These are phyloP conservation scores for Metschnikowia santaceciliae DNA, from an alignment of 805 yeast genomes.

Conservation along the genomic window DNA sequence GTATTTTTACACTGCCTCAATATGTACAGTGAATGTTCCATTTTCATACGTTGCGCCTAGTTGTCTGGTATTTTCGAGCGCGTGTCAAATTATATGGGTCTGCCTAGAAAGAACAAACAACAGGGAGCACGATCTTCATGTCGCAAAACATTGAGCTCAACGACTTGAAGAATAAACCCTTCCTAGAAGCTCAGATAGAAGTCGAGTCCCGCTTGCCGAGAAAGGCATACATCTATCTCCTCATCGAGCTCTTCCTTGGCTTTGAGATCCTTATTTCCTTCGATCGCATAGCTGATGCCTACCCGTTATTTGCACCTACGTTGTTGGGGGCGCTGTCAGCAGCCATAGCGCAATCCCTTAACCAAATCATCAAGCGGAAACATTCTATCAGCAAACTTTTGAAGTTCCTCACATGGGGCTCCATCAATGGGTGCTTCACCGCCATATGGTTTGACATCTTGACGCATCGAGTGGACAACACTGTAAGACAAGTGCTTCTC, in stretches of 20 bases:
- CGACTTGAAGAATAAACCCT: constrained; percentile 17
- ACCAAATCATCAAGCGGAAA: constrained; percentile 31
- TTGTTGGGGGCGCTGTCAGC: constrained; percentile 39
- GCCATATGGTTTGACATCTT: constrained; percentile 53
- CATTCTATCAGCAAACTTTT: constrained; percentile 27
- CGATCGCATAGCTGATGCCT: constrained; percentile 17
- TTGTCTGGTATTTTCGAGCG: neutral
- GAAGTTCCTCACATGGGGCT: constrained; percentile 60
- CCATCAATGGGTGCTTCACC: constrained; percentile 52
- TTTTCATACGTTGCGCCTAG: neutral
- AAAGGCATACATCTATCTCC: constrained; percentile 18
- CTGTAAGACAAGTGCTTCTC: constrained; percentile 37
- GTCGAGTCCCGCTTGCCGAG: constrained; percentile 3
- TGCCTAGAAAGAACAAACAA: neutral
- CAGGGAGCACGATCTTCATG: constrained; percentile 6
- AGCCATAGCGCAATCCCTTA: constrained; percentile 39
- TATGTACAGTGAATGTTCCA: neutral
- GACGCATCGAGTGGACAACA: constrained; percentile 31
- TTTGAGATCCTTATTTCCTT: constrained; percentile 29
- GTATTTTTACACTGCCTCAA: no score
- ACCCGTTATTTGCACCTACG: constrained; percentile 34
- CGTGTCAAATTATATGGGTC: neutral
- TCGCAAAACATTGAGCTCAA: constrained; percentile 15
- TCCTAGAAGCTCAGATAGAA: constrained; percentile 11
- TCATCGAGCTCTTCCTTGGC: constrained; percentile 26